phyloP scores from a whole-genome alignment of 352 stramenopile species.

The Phytophthora kernoviae region DNA sequence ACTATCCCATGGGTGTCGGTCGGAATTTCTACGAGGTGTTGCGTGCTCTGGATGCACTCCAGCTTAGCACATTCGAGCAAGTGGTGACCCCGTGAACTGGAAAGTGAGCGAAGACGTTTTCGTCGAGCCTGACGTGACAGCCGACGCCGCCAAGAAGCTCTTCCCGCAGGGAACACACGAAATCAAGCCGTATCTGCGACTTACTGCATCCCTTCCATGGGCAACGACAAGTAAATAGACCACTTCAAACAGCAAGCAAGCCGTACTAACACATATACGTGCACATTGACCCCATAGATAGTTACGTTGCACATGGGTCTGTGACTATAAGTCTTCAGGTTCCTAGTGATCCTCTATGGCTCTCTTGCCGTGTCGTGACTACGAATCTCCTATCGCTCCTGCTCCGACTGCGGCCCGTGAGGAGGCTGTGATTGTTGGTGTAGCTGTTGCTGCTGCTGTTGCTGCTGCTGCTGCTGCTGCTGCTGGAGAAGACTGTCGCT shows the following conservation, averaged over 20 bases:
- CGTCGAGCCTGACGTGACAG: conserved; percentile 68
- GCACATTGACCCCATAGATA: conserved; percentile 39
- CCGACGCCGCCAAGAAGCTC: conserved; percentile 72
- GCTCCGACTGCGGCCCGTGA: conserved; percentile 31
- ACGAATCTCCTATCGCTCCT: conserved; percentile 6
- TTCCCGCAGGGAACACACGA: conserved; percentile 85
- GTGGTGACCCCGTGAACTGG: conserved; percentile 85
- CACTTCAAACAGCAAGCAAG: conserved; percentile 6
- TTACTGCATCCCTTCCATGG: conserved; percentile 74
- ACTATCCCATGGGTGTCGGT: conserved; percentile 72
- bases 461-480: conserved; percentile 32
- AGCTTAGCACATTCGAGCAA: conserved; percentile 77
- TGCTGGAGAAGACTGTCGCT: conserved; percentile 40
- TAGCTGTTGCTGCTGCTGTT: conserved; percentile 30
- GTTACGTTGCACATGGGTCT: conserved; percentile 19
- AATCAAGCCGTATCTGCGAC: conserved; percentile 80
- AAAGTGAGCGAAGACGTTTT: conserved; percentile 89
- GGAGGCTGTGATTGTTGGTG: conserved; percentile 33
- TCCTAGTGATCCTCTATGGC: conserved; percentile 20
- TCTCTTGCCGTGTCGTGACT: conserved; percentile 1
- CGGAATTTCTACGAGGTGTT: conserved; percentile 87
- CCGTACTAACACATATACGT: conserved; percentile 29
- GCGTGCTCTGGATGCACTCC: conserved; percentile 67
- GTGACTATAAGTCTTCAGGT: neutral
- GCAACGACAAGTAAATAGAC: conserved; percentile 44